Base-by-base conservation (phyloP, 768 basidiomycete genomes). In the Roridomyces roridus region DNA sequence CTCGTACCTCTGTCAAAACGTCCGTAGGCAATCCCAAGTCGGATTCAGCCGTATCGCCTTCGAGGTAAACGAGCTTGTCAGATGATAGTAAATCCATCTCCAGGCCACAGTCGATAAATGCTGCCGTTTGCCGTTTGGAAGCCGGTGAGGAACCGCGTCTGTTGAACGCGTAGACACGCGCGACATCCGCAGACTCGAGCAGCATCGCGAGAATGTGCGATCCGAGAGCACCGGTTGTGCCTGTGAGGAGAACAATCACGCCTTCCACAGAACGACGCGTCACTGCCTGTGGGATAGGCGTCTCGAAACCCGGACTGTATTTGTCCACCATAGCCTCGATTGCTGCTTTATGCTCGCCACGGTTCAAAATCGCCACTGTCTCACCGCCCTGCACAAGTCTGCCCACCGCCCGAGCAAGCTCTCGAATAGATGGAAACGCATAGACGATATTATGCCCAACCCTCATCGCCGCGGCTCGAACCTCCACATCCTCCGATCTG, bases 221-320 rank as follows among this genome's bases (percentile, higher is more conserved):
- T n/a, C 79, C 77, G 1, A 80, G 68, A 9, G 70, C 72, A 8
- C 78, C 79, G 7, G 79, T 80, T 1, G 77, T 74, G 17, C 79
- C 78, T 4, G 79, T 80, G 34, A 80, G 57, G 2, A 78, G 67
- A 5, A 77, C 68, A 8, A 69, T 63, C 8, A 63, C 42, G 1
- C 50, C 50, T 7, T 11, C 25, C 7, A 39, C 48, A 51, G 2
- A 43, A 52, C 10, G 44, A 36, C 0, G 12, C 20, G 2, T 2
- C 6, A 24, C 44, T 56, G 8, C 48, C 46, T 1, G 50, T 42
- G 35, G 26, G n/a, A 43, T 35, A 23, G 24, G 2, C 4, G 14
- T 20, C 21, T 51, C 43, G 23, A 59, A 50, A 12, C 53, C 46
- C 14, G 34, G 11, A 12, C 51, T 57, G 28, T 61, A 58, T 29